phyloP scores from a whole-genome alignment of 2,329 filamentous ascomycete genomes.

The Trichoderma aggressivum region DNA sequence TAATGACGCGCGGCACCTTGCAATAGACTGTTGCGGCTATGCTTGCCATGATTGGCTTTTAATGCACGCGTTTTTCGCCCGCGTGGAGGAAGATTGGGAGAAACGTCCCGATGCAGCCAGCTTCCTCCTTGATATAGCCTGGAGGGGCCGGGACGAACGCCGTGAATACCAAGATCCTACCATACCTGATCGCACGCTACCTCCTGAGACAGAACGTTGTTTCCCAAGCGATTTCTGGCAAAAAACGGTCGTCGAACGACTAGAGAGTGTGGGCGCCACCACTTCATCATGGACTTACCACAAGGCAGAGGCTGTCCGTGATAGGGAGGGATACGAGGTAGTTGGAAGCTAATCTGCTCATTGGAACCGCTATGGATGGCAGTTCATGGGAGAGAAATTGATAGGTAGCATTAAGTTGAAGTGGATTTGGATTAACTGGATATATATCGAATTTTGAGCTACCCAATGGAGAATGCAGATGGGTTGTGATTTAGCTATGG shows the following conservation, averaged over 20 bases:
- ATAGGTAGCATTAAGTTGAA: background rate
- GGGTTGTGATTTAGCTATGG: too few relatives aligned
- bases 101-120: background rate
- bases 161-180: background rate
- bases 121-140: background rate
- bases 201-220: background rate
- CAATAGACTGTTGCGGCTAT: too few relatives aligned
- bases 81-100: background rate
- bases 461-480: too few relatives aligned
- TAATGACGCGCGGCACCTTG: too few relatives aligned
- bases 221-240: background rate
- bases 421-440: background rate
- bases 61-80: background rate
- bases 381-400: background rate
- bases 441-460: too few relatives aligned
- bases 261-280: background rate
- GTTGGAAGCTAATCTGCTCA: background rate
- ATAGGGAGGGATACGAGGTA: background rate
- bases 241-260: background rate
- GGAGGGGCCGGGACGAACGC: background rate
- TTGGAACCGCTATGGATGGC: background rate
- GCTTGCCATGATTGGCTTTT: background rate
- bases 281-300: background rate
- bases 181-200: background rate
- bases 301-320: background rate